phyloP scores from a whole-genome alignment of 164 flowering plant species.

The Umbilicus rupestris region DNA sequence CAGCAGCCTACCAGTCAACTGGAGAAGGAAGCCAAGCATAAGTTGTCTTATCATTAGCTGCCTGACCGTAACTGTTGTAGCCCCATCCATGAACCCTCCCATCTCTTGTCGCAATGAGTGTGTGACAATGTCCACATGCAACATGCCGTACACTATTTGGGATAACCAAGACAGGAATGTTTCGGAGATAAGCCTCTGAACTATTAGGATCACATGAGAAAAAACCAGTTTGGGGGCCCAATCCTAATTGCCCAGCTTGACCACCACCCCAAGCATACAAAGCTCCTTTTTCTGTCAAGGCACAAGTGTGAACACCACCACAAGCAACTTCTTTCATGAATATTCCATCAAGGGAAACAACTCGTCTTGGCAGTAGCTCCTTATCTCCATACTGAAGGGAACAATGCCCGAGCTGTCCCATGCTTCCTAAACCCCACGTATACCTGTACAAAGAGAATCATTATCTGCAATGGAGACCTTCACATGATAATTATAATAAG shows the following conservation, averaged over 20 bases:
- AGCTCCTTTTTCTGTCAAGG: conserved; percentile 67
- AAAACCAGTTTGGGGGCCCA: conserved; percentile 73
- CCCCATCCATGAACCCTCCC: conserved; percentile 98
- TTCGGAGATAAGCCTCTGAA: conserved; percentile 55
- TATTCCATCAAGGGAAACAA: conserved; percentile 75
- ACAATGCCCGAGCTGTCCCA: conserved; percentile 96
- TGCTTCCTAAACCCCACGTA: conserved; percentile 89
- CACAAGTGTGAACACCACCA: conserved; percentile 97
- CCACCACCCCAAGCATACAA: conserved; percentile 98
- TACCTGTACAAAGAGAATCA: conserved; percentile 39
- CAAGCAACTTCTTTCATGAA: conserved; percentile 62
- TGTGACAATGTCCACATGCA: conserved; percentile 93
- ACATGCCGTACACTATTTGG: conserved; percentile 68
- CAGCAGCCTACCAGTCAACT: conserved; percentile 64
- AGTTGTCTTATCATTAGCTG: conserved; percentile 74
- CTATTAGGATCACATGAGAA: conserved; percentile 54
- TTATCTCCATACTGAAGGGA: conserved; percentile 87
- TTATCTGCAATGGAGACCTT: background rate
- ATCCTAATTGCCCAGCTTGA: conserved; percentile 84
- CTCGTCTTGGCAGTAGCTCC: conserved; percentile 86
- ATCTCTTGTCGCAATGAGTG: conserved; percentile 63
- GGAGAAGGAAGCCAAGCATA: conserved; percentile 99
- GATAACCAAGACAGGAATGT: conserved; percentile 68
- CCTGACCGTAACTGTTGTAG: conserved; percentile 92
- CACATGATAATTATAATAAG: background rate